A percentile compares a stretch with the other conserved stretches of the same genome.
Evolutionary conservation across 495 filamentous ascomycete species (phyloP).

Genomic region (Trichoderma asperelloides): DNA sequence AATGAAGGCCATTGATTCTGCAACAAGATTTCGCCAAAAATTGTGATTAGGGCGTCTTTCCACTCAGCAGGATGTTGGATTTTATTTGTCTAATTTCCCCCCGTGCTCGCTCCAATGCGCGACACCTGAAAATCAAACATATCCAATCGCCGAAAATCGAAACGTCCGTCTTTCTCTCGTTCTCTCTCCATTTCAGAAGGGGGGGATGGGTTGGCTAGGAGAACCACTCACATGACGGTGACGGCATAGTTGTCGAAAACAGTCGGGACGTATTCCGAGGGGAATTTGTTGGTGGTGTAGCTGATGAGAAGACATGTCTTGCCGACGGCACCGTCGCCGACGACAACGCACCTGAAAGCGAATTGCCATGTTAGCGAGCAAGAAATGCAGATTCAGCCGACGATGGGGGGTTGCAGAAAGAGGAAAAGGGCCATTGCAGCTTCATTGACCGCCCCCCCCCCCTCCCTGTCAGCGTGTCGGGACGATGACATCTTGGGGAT

Average conservation of each 20-base stretch:
- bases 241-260: conserved; percentile 99
- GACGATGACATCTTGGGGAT: neutral
- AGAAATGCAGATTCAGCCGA: conserved; percentile 5
- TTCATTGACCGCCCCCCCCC: conserved; percentile 8
- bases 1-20: neutral
- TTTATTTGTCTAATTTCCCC: neutral
- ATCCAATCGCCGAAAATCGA: neutral
- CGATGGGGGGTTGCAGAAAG: conserved; percentile 10
- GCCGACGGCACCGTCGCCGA: conserved; percentile 97
- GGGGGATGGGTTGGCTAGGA: neutral
- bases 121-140: neutral
- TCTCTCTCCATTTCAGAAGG: neutral
- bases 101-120: neutral
- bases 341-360: conserved; percentile 77
- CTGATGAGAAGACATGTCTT: conserved; percentile 98
- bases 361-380: conserved; percentile 3
- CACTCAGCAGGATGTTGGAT: neutral
- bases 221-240: conserved; percentile 83
- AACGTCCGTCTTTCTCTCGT: neutral
- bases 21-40: neutral
- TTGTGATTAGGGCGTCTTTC: neutral
- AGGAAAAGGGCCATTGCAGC: neutral
- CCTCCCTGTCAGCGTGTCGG: conserved; percentile 5
- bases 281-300: conserved; percentile 99
- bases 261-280: conserved; percentile 97